Conservation (phyloP, 2,329 filamentous ascomycete genomes). For the Escovopsis sp. region DNA sequence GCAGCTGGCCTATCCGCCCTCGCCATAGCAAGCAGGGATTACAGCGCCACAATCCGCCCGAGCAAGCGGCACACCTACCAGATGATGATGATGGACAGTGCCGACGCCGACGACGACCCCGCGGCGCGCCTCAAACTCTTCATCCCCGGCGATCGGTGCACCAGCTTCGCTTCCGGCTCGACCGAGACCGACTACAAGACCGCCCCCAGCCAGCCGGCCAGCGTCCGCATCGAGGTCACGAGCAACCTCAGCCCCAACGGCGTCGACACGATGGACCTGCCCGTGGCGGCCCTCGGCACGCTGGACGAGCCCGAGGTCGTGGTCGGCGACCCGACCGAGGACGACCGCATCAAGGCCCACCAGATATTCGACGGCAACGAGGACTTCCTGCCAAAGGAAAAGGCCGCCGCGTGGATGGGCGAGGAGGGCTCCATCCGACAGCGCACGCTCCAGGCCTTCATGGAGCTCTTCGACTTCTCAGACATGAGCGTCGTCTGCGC, state of each 20-base stretch:
- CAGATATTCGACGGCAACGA: slow-evolving; percentile 78
- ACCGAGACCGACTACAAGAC: slow-evolving; percentile 27
- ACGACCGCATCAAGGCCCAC: slow-evolving; percentile 63
- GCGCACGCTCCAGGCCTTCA: slow-evolving; percentile 59
- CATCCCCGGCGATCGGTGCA: slow-evolving; percentile 24
- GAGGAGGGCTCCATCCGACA: slow-evolving; percentile 50
- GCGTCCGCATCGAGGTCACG: slow-evolving; percentile 28
- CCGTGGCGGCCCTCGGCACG: slow-evolving; percentile 17
- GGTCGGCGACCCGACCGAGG: slow-evolving; percentile 44
- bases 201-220: slow-evolving; percentile 27
- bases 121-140: slow-evolving; percentile 20
- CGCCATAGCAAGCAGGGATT: slow-evolving; percentile 6
- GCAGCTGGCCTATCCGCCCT: not conserved
- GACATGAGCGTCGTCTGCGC: slow-evolving; percentile 67
- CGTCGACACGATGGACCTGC: slow-evolving; percentile 16
- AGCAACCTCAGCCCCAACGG: slow-evolving; percentile 25
- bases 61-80: slow-evolving; percentile 12
- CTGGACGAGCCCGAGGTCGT: slow-evolving; percentile 45
- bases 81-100: slow-evolving; percentile 9
- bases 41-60: slow-evolving; percentile 16
- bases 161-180: slow-evolving; percentile 21
- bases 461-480: slow-evolving; percentile 80
- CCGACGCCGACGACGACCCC: slow-evolving; percentile 20
- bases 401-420: slow-evolving; percentile 79
- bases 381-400: slow-evolving; percentile 62